phyloP scores from a whole-genome alignment of 176 grass and related monocot species.

The Cymbopogon citratus region DNA sequence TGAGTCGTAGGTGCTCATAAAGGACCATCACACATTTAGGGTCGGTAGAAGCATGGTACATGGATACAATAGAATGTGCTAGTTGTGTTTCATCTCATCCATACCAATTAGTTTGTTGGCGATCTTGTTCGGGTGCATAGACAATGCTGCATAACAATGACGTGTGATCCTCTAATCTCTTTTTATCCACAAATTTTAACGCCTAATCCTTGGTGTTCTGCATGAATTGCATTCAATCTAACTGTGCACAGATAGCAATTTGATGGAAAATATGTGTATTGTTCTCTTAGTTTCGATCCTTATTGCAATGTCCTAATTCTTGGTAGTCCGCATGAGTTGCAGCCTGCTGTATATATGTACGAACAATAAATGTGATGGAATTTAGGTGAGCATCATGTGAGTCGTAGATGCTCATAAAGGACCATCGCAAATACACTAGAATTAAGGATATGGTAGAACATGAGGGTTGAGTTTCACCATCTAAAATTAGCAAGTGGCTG shows the following conservation, averaged over 20 bases:
- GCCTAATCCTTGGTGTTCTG: not conserved
- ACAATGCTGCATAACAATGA: not conserved
- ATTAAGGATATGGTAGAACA: not conserved
- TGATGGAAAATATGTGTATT: not conserved
- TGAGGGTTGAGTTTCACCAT: not conserved
- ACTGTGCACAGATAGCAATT: not conserved
- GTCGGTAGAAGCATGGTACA: too few species aligned
- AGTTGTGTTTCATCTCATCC: not conserved
- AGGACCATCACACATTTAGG: too few species aligned
- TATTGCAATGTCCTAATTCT: slow-evolving; percentile 40
- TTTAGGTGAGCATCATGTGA: slow-evolving; percentile 33
- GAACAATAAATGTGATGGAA: slow-evolving; percentile 35
- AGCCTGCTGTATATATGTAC: slow-evolving; percentile 43
- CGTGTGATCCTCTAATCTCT: not conserved
- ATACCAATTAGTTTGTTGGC: not conserved
- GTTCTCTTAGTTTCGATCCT: not conserved
- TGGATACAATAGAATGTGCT: not conserved
- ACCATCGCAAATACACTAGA: slow-evolving; percentile 19
- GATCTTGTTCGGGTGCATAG: not conserved
- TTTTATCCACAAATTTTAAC: not conserved
- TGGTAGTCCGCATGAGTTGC: slow-evolving; percentile 26
- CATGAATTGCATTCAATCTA: not conserved
- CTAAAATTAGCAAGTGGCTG: not conserved
- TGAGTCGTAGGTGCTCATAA: not conserved
- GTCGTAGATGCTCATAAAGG: slow-evolving; percentile 29